Conservation (phyloP, 129 eudicot species). For the Gnaphalium uliginosum region DNA sequence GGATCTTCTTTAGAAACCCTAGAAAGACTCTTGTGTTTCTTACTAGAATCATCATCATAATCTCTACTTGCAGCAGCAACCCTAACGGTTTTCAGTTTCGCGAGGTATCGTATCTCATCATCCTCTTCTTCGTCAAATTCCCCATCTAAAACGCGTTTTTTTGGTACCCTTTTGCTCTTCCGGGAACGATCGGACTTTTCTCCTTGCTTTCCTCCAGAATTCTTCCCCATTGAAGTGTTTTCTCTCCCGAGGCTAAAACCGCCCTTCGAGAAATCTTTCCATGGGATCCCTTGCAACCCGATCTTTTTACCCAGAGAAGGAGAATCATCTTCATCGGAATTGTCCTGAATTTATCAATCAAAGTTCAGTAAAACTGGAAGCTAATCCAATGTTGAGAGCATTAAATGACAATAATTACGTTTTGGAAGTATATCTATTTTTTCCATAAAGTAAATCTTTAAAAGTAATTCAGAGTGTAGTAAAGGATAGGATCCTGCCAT, state of each 20-base stretch:
- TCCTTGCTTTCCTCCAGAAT: slow-evolving; percentile 49
- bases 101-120: slow-evolving; percentile 85
- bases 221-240: slow-evolving; percentile 43
- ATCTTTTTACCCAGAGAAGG: slow-evolving; percentile 45
- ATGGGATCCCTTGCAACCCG: slow-evolving; percentile 66
- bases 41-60: slow-evolving; percentile 53
- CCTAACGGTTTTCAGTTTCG: slow-evolving; percentile 69
- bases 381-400: slow-evolving; percentile 12
- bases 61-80: slow-evolving; percentile 52
- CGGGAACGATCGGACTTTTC: slow-evolving; percentile 71
- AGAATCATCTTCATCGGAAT: slow-evolving; percentile 58
- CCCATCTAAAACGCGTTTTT: slow-evolving; percentile 66
- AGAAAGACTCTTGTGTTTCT: slow-evolving; percentile 56
- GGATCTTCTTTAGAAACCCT: slow-evolving; percentile 60
- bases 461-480: slow-evolving; percentile 14
- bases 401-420: slow-evolving; percentile 28
- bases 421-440: slow-evolving; percentile 14
- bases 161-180: slow-evolving; percentile 82
- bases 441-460: slow-evolving; percentile 16
- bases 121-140: slow-evolving; percentile 85
- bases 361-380: slow-evolving; percentile 8
- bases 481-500: background rate
- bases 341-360: slow-evolving; percentile 43
- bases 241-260: slow-evolving; percentile 56
- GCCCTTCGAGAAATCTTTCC: slow-evolving; percentile 75